phyloP scores from a whole-genome alignment of 176 grass and related monocot species.

The Tillandsia fasciculata region DNA sequence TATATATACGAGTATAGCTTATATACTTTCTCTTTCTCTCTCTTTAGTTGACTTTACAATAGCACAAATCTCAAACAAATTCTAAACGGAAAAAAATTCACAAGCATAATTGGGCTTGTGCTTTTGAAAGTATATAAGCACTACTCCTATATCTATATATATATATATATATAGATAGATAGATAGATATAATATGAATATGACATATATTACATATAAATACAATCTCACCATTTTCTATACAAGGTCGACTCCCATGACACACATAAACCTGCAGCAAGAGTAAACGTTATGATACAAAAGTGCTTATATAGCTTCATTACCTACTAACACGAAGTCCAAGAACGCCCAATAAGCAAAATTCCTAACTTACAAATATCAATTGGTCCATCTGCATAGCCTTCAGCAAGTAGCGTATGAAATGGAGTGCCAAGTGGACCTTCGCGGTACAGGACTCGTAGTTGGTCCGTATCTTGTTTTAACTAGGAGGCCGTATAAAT shows the following conservation, averaged over 20 bases:
- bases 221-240: conserved; percentile 68
- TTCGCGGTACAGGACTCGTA: conserved; percentile 81
- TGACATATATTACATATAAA: conserved; percentile 13
- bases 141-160: too few relatives aligned
- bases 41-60: too few relatives aligned
- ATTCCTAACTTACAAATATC: conserved; percentile 73
- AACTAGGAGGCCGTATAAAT: conserved; percentile 18
- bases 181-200: not conserved
- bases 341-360: not conserved
- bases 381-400: conserved; percentile 82
- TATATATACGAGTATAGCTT: too few relatives aligned
- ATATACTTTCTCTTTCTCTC: too few relatives aligned
- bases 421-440: conserved; percentile 73
- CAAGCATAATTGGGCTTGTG: too few relatives aligned
- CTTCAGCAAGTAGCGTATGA: conserved; percentile 80
- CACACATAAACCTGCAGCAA: conserved; percentile 74
- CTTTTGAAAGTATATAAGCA: too few relatives aligned
- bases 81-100: too few relatives aligned
- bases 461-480: conserved; percentile 84
- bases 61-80: too few relatives aligned
- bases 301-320: not conserved
- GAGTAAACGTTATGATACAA: not conserved
- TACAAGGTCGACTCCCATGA: conserved; percentile 79
- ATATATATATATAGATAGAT: not conserved
- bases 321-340: not conserved